These are phyloP conservation scores for Suhomyces emberorum DNA, from an alignment of 805 yeast genomes.

Conservation along the genomic window DNA sequence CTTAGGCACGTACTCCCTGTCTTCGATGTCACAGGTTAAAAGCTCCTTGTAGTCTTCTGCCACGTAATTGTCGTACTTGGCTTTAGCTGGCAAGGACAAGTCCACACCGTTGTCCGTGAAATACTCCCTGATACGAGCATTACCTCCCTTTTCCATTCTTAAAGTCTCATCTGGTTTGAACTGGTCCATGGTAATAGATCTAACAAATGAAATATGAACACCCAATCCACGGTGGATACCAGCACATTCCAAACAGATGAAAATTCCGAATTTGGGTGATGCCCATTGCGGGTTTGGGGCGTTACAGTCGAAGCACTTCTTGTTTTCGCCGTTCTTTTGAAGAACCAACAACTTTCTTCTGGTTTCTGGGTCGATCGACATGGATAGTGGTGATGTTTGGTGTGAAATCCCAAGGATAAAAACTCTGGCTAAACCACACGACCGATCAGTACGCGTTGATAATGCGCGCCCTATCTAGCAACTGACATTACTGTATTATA, in stretches of 20 bases:
- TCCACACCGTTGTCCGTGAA: conserved; percentile 72
- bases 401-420: too few relatives aligned
- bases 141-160: conserved; percentile 94
- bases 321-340: conserved; percentile 80
- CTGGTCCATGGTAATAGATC: conserved; percentile 98
- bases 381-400: conserved; percentile 12
- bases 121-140: conserved; percentile 66
- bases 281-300: conserved; percentile 99
- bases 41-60: conserved; percentile 93
- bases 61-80: conserved; percentile 81
- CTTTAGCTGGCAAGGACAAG: conserved; percentile 56
- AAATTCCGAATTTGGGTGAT: conserved; percentile 95
- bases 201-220: conserved; percentile 93
- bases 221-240: conserved; percentile 95
- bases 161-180: conserved; percentile 88
- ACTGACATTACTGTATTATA: too few relatives aligned
- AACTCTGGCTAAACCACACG: too few relatives aligned
- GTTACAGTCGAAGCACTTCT: conserved; percentile 87
- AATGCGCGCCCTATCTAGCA: too few relatives aligned
- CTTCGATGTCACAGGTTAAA: conserved; percentile 73
- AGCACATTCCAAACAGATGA: conserved; percentile 96
- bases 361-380: conserved; percentile 91
- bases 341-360: conserved; percentile 72
- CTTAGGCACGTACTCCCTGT: conserved; percentile 61
- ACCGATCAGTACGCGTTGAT: too few relatives aligned